Evolutionary conservation across 2,329 filamentous ascomycete genomes (phyloP).

Genomic region (Xylariaceae sp.): DNA sequence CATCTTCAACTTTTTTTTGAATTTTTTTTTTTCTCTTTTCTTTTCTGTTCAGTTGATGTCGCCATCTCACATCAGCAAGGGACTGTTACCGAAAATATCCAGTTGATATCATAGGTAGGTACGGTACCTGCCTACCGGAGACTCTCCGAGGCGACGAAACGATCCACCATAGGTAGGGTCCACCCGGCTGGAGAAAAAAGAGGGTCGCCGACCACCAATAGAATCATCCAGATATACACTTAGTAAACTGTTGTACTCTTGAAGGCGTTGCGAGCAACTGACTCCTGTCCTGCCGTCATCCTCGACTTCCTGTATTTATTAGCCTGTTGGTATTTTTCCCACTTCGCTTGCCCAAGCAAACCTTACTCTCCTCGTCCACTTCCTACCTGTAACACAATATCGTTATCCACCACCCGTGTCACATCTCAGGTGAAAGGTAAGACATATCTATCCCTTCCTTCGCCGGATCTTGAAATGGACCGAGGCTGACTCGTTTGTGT

Average conservation of each 20-base stretch:
- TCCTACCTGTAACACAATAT: too few relatives aligned
- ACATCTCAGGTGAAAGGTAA: too few relatives aligned
- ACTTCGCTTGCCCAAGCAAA: too few relatives aligned
- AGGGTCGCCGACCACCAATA: not conserved
- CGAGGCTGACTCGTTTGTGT: not conserved
- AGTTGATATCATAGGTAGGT: too few relatives aligned
- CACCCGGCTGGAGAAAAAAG: not conserved
- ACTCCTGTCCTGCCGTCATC: too few relatives aligned
- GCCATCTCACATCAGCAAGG: not conserved
- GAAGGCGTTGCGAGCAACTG: not conserved
- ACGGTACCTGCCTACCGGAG: too few relatives aligned
- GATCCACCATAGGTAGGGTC: not conserved
- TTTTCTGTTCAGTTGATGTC: not conserved
- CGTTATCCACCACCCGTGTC: too few relatives aligned
- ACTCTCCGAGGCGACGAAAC: not conserved
- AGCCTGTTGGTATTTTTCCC: too few relatives aligned
- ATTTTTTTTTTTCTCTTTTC: conserved; percentile 4
- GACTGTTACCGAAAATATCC: too few relatives aligned
- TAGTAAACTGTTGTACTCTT: not conserved
- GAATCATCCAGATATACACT: not conserved
- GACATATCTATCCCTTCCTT: not conserved
- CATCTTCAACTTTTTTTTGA: too few relatives aligned
- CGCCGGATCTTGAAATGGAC: not conserved
- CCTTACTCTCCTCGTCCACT: too few relatives aligned
- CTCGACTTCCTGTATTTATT: not conserved